Base-by-base conservation (phyloP, 176 grass and related monocot species). In the Carex myosuroides region DNA sequence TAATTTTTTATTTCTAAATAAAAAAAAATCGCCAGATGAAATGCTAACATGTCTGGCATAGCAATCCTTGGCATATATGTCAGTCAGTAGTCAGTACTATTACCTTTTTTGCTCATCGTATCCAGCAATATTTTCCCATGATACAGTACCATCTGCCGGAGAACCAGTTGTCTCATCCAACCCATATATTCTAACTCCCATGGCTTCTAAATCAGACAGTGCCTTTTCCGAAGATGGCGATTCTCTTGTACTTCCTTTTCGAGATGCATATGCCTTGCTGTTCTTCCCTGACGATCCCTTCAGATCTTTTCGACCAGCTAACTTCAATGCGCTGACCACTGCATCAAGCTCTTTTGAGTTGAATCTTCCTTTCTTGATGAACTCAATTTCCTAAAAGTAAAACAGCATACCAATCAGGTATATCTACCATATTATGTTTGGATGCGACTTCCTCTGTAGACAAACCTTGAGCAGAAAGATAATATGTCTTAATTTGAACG, bases 91-190 rank as follows among this genome's bases (percentile, higher is more conserved):
- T 54, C 13, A 17, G 8, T 54, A 70, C 58, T 29, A 50, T 91
- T 91, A 91, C 96, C 92, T 90, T 86, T 98, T 98, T 85, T 98
- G 93, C 70, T 77, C 83, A 44, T 95, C 88, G 87, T 95, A 98
- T 83, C 96, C 96, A 29, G 91, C 96, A 87, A 98, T 91, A 59
- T 86, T 93, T 24, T 98, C 93, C 96, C 96, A 98, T 52, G 92
- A 85, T 66, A 98, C 84, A 76, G 85, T 92, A 70, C 88, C 93
- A 87, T 98, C 92, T 76, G 81, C 73, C 62, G 96, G 91, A 78
- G 85, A 35, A 88, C 93, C 92, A 85, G 91, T 89, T 83, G 91
- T 88, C 73, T 90, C 93, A 32, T 98, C 92, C 85, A 89, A 88
- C 39, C 95, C 95, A 88, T 90, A 98, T 55, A 95, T 92, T 81